These are phyloP conservation scores for Acacia pycnantha DNA, from an alignment of 331 rosid species.

Conservation along the genomic window DNA sequence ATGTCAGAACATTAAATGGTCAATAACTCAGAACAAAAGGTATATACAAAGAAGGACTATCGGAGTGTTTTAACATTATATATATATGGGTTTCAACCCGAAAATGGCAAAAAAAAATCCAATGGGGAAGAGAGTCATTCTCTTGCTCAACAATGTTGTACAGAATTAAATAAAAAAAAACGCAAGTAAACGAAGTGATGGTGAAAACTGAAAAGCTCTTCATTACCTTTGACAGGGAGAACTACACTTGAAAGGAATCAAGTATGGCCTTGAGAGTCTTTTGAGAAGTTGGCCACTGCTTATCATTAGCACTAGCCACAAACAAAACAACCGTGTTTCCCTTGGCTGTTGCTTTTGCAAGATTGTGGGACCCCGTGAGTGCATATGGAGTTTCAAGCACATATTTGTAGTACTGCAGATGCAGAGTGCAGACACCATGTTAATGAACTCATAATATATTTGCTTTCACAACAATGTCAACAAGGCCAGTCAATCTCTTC, in stretches of 20 bases:
- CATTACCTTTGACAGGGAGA: conserved; percentile 31
- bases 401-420: conserved; percentile 83
- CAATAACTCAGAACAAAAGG: neutral
- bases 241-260: conserved; percentile 80
- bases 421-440: conserved; percentile 45
- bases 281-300: conserved; percentile 83
- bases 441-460: conserved; percentile 6
- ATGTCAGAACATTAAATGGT: neutral
- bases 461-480: neutral
- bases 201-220: conserved; percentile 17
- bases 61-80: conserved; percentile 1
- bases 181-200: conserved; percentile 18
- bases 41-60: conserved; percentile 25
- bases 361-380: conserved; percentile 91
- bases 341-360: conserved; percentile 96
- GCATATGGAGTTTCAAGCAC: conserved; percentile 91
- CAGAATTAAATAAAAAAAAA: neutral
- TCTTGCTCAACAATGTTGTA: conserved; percentile 24
- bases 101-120: conserved; percentile 1
- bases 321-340: conserved; percentile 89
- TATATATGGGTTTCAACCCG: conserved; percentile 14
- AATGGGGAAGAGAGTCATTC: neutral
- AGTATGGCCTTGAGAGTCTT: conserved; percentile 77
- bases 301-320: conserved; percentile 90
- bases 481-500: conserved; percentile 7